Conservation (phyloP, 768 basidiomycete species). For the Gymnopilus dilepis region DNA sequence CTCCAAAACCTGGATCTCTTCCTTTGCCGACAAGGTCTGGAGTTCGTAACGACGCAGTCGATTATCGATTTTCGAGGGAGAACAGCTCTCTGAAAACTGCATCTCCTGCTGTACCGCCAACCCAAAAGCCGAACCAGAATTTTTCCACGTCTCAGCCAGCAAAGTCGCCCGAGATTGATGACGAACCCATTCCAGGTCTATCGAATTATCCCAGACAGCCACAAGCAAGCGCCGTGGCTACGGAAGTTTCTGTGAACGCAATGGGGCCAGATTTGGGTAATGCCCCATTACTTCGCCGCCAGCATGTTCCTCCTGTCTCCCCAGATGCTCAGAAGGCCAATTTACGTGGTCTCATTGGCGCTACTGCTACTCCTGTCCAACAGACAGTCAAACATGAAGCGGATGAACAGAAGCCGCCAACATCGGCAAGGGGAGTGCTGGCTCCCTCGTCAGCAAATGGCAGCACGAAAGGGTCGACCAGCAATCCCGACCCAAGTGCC, state of each 20-base stretch:
- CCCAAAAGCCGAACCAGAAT: neutral
- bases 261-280: slow-evolving; percentile 34
- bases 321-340: slow-evolving; percentile 36
- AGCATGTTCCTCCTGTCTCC: slow-evolving; percentile 24
- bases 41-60: neutral
- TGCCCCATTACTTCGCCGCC: slow-evolving; percentile 26
- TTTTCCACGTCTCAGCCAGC: too few species aligned
- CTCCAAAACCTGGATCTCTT: neutral
- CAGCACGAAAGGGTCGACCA: neutral
- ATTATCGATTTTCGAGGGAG: neutral
- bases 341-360: slow-evolving; percentile 30
- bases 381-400: slow-evolving; percentile 8
- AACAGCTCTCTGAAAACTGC: neutral
- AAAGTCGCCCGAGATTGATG: neutral
- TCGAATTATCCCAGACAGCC: neutral
- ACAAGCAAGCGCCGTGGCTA: neutral
- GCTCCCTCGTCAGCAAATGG: neutral
- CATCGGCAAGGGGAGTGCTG: neutral
- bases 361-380: slow-evolving; percentile 8
- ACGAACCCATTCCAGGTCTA: neutral
- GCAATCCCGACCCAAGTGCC: neutral
- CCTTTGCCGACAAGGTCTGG: neutral
- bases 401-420: slow-evolving; percentile 5
- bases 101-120: neutral
- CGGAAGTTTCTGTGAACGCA: slow-evolving; percentile 26